These are phyloP conservation scores for Calycina marina DNA, from an alignment of 2,329 filamentous ascomycete genomes.

Conservation along the genomic window DNA sequence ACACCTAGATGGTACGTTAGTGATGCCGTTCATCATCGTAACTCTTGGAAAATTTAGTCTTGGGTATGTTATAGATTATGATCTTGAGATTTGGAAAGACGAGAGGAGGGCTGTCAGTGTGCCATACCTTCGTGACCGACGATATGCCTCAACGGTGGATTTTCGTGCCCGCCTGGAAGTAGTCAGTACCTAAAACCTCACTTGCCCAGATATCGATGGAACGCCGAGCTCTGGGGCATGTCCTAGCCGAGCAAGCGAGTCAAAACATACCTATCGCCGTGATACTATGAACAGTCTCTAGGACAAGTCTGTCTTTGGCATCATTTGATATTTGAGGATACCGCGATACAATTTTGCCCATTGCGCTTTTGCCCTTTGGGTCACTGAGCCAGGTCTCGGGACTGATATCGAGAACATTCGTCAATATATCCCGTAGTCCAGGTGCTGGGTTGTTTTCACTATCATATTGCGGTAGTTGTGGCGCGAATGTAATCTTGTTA, in stretches of 20 bases:
- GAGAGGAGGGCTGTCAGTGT: no score
- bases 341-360: constrained; percentile 37
- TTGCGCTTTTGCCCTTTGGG: constrained; percentile 9
- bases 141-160: constrained; percentile 86
- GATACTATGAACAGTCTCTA: constrained; percentile 82
- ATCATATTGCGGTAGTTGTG: constrained; percentile 57
- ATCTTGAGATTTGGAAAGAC: no score
- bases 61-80: no score
- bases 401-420: constrained; percentile 62
- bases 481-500: constrained; percentile 74
- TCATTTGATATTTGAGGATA: constrained; percentile 59
- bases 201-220: no score
- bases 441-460: constrained; percentile 61
- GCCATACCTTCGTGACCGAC: constrained; percentile 83
- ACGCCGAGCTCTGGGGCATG: no score
- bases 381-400: constrained; percentile 40
- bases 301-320: constrained; percentile 59
- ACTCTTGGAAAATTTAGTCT: no score
- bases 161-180: constrained; percentile 91
- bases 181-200: no score
- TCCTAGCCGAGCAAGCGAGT: no score
- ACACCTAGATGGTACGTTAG: no score
- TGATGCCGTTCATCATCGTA: no score
- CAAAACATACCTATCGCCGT: constrained; percentile 87
- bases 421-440: constrained; percentile 69